A percentile compares a stretch with the other conserved stretches of the same genome.
phyloP scores from a whole-genome alignment of 257 asterid genomes.

The Penstemon eatonii region DNA sequence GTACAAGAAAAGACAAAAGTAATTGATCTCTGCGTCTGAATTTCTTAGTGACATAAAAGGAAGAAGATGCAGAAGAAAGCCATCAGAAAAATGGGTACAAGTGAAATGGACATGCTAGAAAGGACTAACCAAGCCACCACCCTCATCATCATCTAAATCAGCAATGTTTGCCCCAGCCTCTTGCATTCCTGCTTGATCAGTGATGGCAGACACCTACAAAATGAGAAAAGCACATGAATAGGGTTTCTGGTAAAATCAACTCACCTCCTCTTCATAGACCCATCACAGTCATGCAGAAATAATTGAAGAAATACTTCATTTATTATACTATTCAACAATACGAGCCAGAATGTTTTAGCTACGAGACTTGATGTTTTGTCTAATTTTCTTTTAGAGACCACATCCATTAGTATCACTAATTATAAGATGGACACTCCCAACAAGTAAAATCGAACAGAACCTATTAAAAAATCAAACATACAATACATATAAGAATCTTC shows the following conservation, averaged over 20 bases:
- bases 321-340: too few relatives aligned
- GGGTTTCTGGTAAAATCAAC: neutral
- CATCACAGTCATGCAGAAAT: neutral
- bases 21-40: too few relatives aligned
- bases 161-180: slow-evolving; percentile 59
- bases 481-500: too few relatives aligned
- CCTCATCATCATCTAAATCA: slow-evolving; percentile 66
- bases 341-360: too few relatives aligned
- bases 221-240: neutral
- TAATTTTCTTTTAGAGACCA: too few relatives aligned
- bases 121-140: slow-evolving; percentile 63
- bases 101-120: neutral
- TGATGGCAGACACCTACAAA: slow-evolving; percentile 63
- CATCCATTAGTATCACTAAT: too few relatives aligned
- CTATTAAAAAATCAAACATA: too few relatives aligned
- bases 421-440: too few relatives aligned
- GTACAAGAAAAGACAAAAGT: neutral
- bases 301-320: neutral
- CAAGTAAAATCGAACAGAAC: too few relatives aligned
- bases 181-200: slow-evolving; percentile 61
- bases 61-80: too few relatives aligned
- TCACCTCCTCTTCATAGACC: neutral
- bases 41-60: too few relatives aligned
- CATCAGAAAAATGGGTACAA: neutral
- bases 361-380: too few relatives aligned